Evolutionary conservation across 306 rosid genomes (phyloP).

Genomic region (Castanopsis chinensis): DNA sequence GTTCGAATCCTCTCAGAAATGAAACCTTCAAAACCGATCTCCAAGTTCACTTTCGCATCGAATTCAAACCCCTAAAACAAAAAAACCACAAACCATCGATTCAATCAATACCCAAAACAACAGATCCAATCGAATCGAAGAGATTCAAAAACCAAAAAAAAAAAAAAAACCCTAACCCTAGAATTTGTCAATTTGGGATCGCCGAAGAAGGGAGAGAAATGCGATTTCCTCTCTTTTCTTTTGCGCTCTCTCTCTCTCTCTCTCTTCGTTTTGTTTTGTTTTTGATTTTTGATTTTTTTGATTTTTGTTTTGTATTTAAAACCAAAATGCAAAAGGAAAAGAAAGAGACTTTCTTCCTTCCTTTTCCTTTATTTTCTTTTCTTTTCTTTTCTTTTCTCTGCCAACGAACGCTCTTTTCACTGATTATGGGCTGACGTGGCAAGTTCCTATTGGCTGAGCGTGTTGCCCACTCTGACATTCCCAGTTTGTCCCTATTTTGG

Average conservation of each 20-base stretch:
- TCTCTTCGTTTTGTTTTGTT: too few species aligned
- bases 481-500: constrained; percentile 27
- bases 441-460: constrained; percentile 22
- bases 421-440: constrained; percentile 50
- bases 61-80: constrained; percentile 26
- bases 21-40: constrained; percentile 45
- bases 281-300: too few species aligned
- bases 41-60: constrained; percentile 58
- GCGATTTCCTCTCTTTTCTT: constrained; percentile 23
- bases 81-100: background rate
- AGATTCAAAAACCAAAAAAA: constrained; percentile 1
- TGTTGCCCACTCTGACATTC: constrained; percentile 15
- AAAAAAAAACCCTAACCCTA: constrained; percentile 61
- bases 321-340: background rate
- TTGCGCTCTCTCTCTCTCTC: constrained; percentile 19
- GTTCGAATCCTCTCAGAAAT: constrained; percentile 27
- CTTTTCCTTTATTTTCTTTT: too few species aligned
- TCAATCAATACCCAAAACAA: background rate
- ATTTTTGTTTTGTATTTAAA: constrained; percentile 29
- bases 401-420: constrained; percentile 46
- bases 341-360: background rate
- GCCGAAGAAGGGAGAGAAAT: constrained; percentile 30
- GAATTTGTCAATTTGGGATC: constrained; percentile 40
- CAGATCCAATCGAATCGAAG: background rate
- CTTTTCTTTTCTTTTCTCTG: constrained; percentile 14